Percentiles rank a stretch among this genome's conserved stretches.
Evolutionary conservation across 495 filamentous ascomycete genomes (phyloP).

Genomic region (Lasiosphaeris hirsuta): DNA sequence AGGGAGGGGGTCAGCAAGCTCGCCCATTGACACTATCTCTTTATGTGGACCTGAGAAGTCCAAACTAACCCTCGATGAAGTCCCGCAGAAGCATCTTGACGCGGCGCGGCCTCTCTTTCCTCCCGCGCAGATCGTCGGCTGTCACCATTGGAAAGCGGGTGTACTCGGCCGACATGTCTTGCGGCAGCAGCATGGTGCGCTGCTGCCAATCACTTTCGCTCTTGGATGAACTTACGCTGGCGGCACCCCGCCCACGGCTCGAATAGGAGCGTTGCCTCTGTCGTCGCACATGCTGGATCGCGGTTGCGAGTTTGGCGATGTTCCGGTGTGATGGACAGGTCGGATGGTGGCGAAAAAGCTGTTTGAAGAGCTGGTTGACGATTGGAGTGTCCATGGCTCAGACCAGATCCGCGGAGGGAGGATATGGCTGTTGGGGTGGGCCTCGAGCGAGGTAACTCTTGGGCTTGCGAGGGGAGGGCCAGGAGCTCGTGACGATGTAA

Average conservation of each 20-base stretch:
- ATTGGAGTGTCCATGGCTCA: constrained; percentile 78
- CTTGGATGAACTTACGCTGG: constrained; percentile 21
- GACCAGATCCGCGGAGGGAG: neutral
- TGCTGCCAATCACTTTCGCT: constrained; percentile 74
- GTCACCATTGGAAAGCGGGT: constrained; percentile 78
- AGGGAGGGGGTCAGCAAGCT: neutral
- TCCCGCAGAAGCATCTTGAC: constrained; percentile 97
- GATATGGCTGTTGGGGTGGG: neutral
- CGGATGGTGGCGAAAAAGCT: constrained; percentile 74
- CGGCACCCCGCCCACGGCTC: constrained; percentile 22
- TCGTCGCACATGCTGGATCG: constrained; percentile 36
- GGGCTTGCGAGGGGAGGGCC: no score
- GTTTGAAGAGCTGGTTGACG: constrained; percentile 73
- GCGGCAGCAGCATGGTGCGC: constrained; percentile 63
- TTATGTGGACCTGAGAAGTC: neutral
- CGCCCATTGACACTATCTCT: neutral
- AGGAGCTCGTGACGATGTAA: no score
- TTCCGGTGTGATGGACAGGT: constrained; percentile 61
- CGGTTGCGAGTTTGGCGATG: constrained; percentile 38
- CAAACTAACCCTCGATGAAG: constrained; percentile 82
- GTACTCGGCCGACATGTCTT: constrained; percentile 77
- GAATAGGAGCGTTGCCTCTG: constrained; percentile 27
- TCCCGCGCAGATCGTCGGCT: constrained; percentile 64
- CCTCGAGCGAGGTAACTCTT: no score
- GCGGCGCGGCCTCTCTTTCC: constrained; percentile 72